Evolutionary conservation across 495 filamentous ascomycete genomes (phyloP).

Genomic region (Penicillium lagena): DNA sequence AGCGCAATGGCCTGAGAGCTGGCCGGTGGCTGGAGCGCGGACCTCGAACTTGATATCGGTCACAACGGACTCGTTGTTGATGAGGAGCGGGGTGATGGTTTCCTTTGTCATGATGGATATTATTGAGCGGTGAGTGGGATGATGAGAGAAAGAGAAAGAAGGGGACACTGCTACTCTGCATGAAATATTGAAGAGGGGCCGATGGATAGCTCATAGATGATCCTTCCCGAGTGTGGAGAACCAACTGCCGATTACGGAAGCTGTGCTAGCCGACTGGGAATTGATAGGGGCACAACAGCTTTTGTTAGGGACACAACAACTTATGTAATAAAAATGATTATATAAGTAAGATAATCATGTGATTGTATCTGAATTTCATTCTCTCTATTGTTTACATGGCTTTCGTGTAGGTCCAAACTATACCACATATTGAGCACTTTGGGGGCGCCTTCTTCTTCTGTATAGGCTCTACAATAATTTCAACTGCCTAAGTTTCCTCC

Average conservation of each 20-base stretch:
- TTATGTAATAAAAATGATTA: too few relatives aligned
- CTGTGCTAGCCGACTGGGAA: too few relatives aligned
- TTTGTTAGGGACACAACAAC: too few relatives aligned
- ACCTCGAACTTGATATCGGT: constrained; percentile 61
- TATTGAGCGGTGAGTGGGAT: neutral
- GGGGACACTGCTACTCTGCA: neutral
- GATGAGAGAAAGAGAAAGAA: neutral
- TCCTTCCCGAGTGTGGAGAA: too few relatives aligned
- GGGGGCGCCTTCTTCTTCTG: neutral
- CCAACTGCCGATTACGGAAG: too few relatives aligned
- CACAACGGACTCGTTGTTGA: constrained; percentile 61
- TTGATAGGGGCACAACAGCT: too few relatives aligned
- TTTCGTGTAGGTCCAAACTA: too few relatives aligned
- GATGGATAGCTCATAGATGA: too few relatives aligned
- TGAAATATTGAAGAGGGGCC: too few relatives aligned
- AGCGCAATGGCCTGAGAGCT: constrained; percentile 54
- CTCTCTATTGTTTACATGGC: too few relatives aligned
- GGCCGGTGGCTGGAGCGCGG: constrained; percentile 53
- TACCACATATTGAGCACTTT: neutral
- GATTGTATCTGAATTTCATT: too few relatives aligned
- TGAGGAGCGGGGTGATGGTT: constrained; percentile 57
- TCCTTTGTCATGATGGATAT: constrained; percentile 2
- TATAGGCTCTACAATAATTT: neutral
- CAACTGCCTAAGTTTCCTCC: neutral
- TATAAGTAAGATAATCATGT: too few relatives aligned